Conservation (phyloP, 208 protist genomes). For the Acanthamoeba triangularis region DNA sequence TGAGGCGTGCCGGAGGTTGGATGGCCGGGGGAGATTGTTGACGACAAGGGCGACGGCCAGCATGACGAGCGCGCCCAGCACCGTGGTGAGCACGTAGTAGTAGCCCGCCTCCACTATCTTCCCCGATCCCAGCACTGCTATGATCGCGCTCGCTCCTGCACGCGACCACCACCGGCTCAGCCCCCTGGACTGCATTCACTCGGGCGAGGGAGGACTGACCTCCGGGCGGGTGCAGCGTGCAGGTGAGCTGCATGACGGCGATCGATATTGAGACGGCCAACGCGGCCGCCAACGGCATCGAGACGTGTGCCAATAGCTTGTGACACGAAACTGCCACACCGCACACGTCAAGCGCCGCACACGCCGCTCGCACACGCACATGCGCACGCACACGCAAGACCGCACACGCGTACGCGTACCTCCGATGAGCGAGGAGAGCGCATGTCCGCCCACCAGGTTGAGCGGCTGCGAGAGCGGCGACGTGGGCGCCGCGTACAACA, state of each 20-base stretch:
- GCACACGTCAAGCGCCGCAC: background rate
- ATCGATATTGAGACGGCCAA: background rate
- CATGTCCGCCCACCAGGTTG: constrained; percentile 4
- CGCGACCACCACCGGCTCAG: background rate
- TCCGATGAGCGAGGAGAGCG: constrained; percentile 26
- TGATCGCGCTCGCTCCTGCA: constrained; percentile 36
- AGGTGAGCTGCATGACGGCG: constrained; percentile 34
- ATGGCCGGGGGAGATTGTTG: background rate
- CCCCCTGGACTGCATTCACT: background rate
- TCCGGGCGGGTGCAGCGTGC: constrained; percentile 42
- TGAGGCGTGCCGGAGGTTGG: background rate
- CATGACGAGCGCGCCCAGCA: constrained; percentile 27
- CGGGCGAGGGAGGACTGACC: background rate
- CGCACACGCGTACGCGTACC: background rate
- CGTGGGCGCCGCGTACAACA: constrained; percentile 10
- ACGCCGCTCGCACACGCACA: background rate
- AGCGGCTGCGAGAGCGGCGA: constrained; percentile 32
- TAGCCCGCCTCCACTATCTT: background rate
- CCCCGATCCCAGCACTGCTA: background rate
- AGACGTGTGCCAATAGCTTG: background rate
- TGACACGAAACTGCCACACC: background rate
- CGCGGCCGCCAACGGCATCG: background rate
- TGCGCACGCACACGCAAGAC: background rate
- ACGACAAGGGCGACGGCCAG: background rate
- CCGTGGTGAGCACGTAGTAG: background rate